Conservation (phyloP, 768 basidiomycete species). For the Kwoniella mangroviensis region DNA sequence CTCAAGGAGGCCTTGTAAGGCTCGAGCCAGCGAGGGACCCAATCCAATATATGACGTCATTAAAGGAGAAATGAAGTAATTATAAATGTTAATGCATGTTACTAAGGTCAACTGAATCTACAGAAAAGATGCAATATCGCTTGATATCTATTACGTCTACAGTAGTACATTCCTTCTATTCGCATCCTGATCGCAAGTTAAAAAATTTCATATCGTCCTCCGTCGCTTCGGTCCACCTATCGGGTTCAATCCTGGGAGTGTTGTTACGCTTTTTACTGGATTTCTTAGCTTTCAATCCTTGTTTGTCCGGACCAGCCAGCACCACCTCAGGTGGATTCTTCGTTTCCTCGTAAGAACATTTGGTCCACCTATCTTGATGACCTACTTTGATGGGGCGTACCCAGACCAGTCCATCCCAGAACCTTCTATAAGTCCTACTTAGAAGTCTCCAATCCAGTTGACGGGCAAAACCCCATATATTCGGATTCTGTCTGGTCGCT, state of each 20-base stretch:
- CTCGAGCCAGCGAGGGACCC: too few species aligned
- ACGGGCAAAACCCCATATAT: constrained; percentile 34
- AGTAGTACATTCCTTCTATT: not conserved
- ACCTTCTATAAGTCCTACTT: constrained; percentile 28
- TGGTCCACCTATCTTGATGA: constrained; percentile 16
- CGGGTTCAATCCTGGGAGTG: not conserved
- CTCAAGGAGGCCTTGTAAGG: constrained; percentile 57
- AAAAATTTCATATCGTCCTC: not conserved
- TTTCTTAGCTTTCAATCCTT: not conserved
- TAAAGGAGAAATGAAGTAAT: constrained; percentile 7
- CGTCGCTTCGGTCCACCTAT: constrained; percentile 9
- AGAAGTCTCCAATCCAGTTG: constrained; percentile 25
- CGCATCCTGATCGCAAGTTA: not conserved
- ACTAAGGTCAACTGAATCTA: not conserved
- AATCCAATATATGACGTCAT: not conserved
- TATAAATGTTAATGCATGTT: constrained; percentile 5
- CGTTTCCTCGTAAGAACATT: constrained; percentile 32
- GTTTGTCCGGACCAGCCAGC: not conserved
- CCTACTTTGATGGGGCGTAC: constrained; percentile 5
- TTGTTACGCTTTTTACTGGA: not conserved
- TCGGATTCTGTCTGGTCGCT: constrained; percentile 35
- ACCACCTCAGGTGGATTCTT: constrained; percentile 10
- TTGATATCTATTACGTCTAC: not conserved
- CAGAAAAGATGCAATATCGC: not conserved
- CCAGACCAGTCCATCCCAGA: constrained; percentile 43